Conservation (phyloP, 1,284 basidiomycete species). For the Ceratobasidium sp. region DNA sequence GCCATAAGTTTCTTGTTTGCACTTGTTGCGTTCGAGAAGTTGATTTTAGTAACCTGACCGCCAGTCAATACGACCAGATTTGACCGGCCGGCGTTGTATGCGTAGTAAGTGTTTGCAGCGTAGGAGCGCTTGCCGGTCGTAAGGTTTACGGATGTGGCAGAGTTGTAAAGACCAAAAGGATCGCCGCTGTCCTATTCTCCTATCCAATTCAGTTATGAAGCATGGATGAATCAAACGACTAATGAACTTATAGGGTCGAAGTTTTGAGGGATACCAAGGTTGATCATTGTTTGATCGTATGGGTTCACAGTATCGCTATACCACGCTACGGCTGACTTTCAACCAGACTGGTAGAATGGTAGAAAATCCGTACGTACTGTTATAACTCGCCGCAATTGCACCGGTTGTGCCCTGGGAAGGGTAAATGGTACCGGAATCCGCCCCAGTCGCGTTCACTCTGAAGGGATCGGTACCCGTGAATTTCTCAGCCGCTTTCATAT, state of each 20-base stretch:
- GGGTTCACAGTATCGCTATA: constrained; percentile 44
- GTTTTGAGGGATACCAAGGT: constrained; percentile 39
- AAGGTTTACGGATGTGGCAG: constrained; percentile 45
- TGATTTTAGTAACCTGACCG: constrained; percentile 50
- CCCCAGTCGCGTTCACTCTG: constrained; percentile 47
- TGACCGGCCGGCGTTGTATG: constrained; percentile 46
- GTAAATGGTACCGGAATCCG: constrained; percentile 47
- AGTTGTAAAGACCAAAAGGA: constrained; percentile 42
- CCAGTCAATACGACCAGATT: constrained; percentile 51
- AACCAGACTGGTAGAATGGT: constrained; percentile 49
- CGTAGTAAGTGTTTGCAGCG: constrained; percentile 51
- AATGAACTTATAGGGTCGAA: constrained; percentile 36
- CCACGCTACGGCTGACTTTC: constrained; percentile 32
- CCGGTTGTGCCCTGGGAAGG: constrained; percentile 51
- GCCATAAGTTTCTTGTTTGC: constrained; percentile 46
- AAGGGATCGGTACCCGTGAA: constrained; percentile 49
- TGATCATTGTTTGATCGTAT: constrained; percentile 29
- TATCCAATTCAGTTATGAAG: background rate
- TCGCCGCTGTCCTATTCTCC: constrained; percentile 20
- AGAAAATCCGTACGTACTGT: constrained; percentile 50
- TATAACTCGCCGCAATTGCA: constrained; percentile 51
- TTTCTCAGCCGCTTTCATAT: constrained; percentile 55
- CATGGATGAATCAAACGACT: background rate
- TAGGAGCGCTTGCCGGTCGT: constrained; percentile 51
- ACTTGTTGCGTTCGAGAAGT: constrained; percentile 45